Evolutionary conservation across 2,329 filamentous ascomycete genomes (phyloP).

Genomic region (Zasmidium cellare): DNA sequence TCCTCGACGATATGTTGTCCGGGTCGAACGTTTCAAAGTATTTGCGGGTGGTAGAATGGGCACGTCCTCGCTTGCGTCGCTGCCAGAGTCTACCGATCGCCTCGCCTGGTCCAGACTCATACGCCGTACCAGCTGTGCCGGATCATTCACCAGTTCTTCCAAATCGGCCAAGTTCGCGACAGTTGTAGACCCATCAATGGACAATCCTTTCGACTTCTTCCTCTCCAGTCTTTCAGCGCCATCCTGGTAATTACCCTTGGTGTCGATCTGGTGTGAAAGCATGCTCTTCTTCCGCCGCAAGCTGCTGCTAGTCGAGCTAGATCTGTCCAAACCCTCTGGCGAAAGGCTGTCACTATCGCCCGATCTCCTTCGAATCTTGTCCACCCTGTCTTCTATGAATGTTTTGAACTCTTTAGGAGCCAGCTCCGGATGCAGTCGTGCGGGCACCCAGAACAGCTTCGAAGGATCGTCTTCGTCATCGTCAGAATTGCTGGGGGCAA

Average conservation of each 20-base stretch:
- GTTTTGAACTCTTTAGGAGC: constrained; percentile 96
- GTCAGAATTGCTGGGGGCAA: constrained; percentile 67
- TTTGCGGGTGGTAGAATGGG: constrained; percentile 79
- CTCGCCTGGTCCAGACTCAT: constrained; percentile 57
- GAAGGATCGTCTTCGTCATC: constrained; percentile 89
- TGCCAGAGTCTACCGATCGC: constrained; percentile 34
- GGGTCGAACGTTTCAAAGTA: constrained; percentile 81
- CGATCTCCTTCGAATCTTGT: constrained; percentile 82
- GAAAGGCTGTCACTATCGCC: constrained; percentile 65
- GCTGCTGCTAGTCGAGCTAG: constrained; percentile 59
- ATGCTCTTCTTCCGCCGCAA: constrained; percentile 90
- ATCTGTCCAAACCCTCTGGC: constrained; percentile 56
- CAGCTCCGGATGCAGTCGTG: constrained; percentile 88
- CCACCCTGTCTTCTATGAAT: constrained; percentile 89
- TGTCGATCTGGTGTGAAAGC: constrained; percentile 88
- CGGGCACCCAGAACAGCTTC: constrained; percentile 91
- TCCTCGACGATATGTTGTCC: constrained; percentile 86
- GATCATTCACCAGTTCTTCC: constrained; percentile 81
- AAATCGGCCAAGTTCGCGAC: constrained; percentile 63
- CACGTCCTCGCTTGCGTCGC: constrained; percentile 59
- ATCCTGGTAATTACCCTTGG: constrained; percentile 73
- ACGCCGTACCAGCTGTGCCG: constrained; percentile 68
- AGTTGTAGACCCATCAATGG: constrained; percentile 55
- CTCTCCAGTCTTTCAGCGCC: constrained; percentile 78
- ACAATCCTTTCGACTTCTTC: constrained; percentile 62